These are phyloP conservation scores for Rhizopus delemar DNA, from an alignment of 371 early-diverging fungal species.

Conservation along the genomic window DNA sequence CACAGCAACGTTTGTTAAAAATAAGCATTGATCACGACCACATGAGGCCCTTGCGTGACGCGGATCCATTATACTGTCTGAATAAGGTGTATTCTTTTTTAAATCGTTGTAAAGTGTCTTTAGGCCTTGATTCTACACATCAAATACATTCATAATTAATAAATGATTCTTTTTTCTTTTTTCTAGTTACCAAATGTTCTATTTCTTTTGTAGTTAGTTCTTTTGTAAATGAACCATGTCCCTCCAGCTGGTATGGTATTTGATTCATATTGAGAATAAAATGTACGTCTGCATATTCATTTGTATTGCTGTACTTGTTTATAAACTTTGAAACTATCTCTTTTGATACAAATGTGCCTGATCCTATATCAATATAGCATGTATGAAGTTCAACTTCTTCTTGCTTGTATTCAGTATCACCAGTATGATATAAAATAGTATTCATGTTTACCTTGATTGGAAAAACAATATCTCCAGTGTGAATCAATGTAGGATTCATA, in stretches of 20 bases:
- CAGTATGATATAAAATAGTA: background rate
- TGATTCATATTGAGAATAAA: slow-evolving; percentile 62
- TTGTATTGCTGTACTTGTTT: slow-evolving; percentile 50
- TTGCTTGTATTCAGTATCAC: background rate
- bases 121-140: slow-evolving; percentile 23
- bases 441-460: slow-evolving; percentile 50
- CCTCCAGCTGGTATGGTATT: slow-evolving; percentile 58
- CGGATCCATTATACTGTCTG: slow-evolving; percentile 11
- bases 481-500: slow-evolving; percentile 53
- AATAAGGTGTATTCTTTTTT: slow-evolving; percentile 17
- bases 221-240: slow-evolving; percentile 5
- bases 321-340: slow-evolving; percentile 55
- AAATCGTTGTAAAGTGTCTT: slow-evolving; percentile 38
- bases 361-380: slow-evolving; percentile 56
- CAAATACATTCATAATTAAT: background rate
- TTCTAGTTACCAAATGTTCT: slow-evolving; percentile 22
- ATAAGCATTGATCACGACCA: slow-evolving; percentile 57
- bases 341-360: slow-evolving; percentile 58
- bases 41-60: slow-evolving; percentile 45
- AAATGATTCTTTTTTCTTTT: slow-evolving; percentile 6
- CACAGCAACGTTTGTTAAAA: slow-evolving; percentile 55
- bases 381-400: slow-evolving; percentile 57
- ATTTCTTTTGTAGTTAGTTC: slow-evolving; percentile 4
- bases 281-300: slow-evolving; percentile 61
- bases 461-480: slow-evolving; percentile 70